A percentile compares a stretch with the other conserved stretches of the same genome.
These are phyloP conservation scores for Prunus salicina DNA, from an alignment of 306 rosid species.

Conservation along the genomic window DNA sequence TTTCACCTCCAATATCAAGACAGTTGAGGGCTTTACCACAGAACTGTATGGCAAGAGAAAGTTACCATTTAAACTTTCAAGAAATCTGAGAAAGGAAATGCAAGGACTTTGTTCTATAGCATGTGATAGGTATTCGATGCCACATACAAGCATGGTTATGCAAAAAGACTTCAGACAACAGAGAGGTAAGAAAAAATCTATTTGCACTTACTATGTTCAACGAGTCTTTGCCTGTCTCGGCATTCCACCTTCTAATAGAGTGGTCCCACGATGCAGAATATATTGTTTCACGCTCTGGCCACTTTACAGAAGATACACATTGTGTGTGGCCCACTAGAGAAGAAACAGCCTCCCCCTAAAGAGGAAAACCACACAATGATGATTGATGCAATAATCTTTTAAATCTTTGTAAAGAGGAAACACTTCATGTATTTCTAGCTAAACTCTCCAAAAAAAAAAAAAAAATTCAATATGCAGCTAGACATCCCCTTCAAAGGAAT, in stretches of 20 bases:
- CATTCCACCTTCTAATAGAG: slow-evolving; percentile 84
- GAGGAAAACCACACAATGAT: neutral
- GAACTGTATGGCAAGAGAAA: slow-evolving; percentile 43
- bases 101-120: neutral
- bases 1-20: slow-evolving; percentile 89
- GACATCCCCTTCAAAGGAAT: neutral
- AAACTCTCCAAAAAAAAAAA: neutral
- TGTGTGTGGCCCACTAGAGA: slow-evolving; percentile 91
- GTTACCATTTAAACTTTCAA: slow-evolving; percentile 14
- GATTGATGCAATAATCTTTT: neutral
- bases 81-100: slow-evolving; percentile 4
- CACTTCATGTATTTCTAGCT: neutral
- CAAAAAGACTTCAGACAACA: neutral
- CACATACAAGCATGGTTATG: neutral
- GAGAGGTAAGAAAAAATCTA: neutral
- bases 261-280: slow-evolving; percentile 97
- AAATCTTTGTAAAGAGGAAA: neutral
- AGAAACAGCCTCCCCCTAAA: slow-evolving; percentile 66
- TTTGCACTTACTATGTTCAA: slow-evolving; percentile 55
- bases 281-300: slow-evolving; percentile 67
- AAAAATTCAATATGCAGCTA: no score
- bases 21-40: slow-evolving; percentile 79
- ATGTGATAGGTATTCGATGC: neutral
- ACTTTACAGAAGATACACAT: slow-evolving; percentile 75
- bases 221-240: slow-evolving; percentile 64